Base-by-base conservation (phyloP, 495 filamentous ascomycete genomes). In the Glonium stellatum region DNA sequence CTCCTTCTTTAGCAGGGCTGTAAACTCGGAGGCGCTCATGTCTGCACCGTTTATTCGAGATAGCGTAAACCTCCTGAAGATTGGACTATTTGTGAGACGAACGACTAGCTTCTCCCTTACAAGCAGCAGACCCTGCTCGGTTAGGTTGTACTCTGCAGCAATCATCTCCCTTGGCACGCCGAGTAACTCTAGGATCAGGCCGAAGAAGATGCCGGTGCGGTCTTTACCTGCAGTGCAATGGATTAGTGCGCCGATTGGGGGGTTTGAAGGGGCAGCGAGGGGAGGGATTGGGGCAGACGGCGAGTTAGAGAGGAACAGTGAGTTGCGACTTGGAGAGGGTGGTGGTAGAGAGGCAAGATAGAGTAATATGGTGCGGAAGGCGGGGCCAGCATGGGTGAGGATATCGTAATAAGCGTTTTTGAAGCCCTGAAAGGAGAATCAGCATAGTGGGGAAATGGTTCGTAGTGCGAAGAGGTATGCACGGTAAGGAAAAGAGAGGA, bases 171-270 rank as follows among this genome's bases (percentile, higher is more conserved):
- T 46, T 5, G 35, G 22, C 13, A 73, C 72, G 49, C 71, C 72
- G 1, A 69, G 61, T 23, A 71, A 62, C 34, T 59, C 50, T 10
- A 76, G 60, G 5, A 76, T 53, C 27, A 76, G 42, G 1, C 72
- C 74, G 36, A 72, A 53, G 46, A 75, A 64, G n/a, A 74, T 68
- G 4, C 74, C 74, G 13, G 74, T 76, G 44, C 74, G 68, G 60
- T 76, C 74, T 65, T 76, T 76, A 18, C 74, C 74, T 1, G 74
- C 74, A 0, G 74, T 74, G 60, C 74, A 76, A 48, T 76, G 73
- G 21, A 76, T 57, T 9, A 76, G 52, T 37, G 66, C 66, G 25
- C 70, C 67, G 11, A 41, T 23, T 6, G 65, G 57, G 19, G 59
- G 48, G 6, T 54, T 36, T 25, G 21, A 6, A 23, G 47, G 4